A percentile compares a stretch with the other conserved stretches of the same genome.
These are phyloP conservation scores for Myxozyma geophila DNA, from an alignment of 805 yeast genomes.

Conservation along the genomic window DNA sequence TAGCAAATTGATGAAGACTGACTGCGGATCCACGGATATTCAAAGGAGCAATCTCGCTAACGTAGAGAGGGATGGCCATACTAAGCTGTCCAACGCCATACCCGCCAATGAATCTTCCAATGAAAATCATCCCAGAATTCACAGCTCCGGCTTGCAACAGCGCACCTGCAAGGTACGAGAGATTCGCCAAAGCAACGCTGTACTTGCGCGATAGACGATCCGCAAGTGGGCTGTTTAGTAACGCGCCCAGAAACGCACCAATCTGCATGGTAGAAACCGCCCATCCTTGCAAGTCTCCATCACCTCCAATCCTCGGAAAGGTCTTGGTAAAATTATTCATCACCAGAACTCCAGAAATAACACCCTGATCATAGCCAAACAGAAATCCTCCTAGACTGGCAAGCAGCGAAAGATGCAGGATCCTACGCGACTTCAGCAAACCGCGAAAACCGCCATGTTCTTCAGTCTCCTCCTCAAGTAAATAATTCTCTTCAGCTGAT, in stretches of 20 bases:
- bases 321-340: slow-evolving; percentile 37
- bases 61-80: slow-evolving; percentile 51
- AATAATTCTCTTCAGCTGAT: neutral
- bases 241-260: slow-evolving; percentile 36
- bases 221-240: slow-evolving; percentile 32
- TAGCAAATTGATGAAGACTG: slow-evolving; percentile 41
- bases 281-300: slow-evolving; percentile 36
- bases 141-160: slow-evolving; percentile 31
- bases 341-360: slow-evolving; percentile 39
- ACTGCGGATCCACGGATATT: slow-evolving; percentile 40
- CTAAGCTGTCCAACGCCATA: slow-evolving; percentile 60
- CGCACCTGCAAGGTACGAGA: slow-evolving; percentile 31
- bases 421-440: slow-evolving; percentile 35
- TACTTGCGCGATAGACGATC: slow-evolving; percentile 34
- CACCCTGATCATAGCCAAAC: slow-evolving; percentile 43
- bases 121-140: slow-evolving; percentile 43
- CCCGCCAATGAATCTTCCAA: slow-evolving; percentile 60
- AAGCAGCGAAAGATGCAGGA: slow-evolving; percentile 38
- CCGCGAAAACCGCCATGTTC: slow-evolving; percentile 26
- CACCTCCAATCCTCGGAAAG: slow-evolving; percentile 31
- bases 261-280: slow-evolving; percentile 35
- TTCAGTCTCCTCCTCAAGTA: neutral
- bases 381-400: slow-evolving; percentile 43
- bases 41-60: slow-evolving; percentile 41
- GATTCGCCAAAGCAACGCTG: slow-evolving; percentile 31